phyloP scores from a whole-genome alignment of 2,329 filamentous ascomycete species.

The Trichophyton mentagrophytes region DNA sequence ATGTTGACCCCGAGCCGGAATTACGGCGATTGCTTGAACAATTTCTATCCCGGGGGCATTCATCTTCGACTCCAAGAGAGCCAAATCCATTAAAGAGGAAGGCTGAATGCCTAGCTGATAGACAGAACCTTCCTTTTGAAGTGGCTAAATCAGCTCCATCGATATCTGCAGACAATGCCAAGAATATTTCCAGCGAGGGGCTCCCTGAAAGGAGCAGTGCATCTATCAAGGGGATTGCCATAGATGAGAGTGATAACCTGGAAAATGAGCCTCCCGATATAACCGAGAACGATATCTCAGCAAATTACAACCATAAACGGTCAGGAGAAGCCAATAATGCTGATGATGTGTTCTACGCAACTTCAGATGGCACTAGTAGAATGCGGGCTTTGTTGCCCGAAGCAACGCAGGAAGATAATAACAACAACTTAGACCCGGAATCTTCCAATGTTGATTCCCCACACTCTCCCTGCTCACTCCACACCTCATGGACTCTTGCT shows the following conservation, averaged over 20 bases:
- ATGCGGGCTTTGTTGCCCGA: background rate
- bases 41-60: conserved; percentile 15
- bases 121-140: background rate
- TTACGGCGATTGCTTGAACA: conserved; percentile 18
- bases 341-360: background rate
- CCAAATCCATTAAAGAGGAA: background rate
- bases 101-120: background rate
- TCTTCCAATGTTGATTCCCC: background rate
- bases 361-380: background rate
- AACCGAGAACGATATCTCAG: background rate
- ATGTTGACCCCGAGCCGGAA: conserved; percentile 14
- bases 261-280: background rate
- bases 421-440: background rate
- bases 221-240: background rate
- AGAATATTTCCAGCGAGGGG: background rate
- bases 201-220: background rate
- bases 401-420: background rate
- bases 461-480: background rate
- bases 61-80: background rate
- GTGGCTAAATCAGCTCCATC: background rate
- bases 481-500: background rate
- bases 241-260: background rate
- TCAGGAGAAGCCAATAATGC: conserved; percentile 4
- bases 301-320: background rate
- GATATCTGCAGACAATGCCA: background rate